phyloP scores from a whole-genome alignment of 176 grass and related monocot genomes.

The Oryza meridionalis region DNA sequence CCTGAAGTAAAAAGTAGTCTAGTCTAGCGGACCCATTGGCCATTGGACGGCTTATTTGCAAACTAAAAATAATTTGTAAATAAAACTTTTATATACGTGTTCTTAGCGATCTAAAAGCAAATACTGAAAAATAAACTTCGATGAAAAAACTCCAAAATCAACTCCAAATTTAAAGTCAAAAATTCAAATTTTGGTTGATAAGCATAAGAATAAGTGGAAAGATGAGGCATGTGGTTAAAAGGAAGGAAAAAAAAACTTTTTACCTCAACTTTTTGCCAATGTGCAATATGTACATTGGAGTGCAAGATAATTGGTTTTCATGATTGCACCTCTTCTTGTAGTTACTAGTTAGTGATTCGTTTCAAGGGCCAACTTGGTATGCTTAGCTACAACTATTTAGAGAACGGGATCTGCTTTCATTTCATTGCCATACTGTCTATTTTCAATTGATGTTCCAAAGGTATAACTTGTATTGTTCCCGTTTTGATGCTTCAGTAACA shows the following conservation, averaged over 20 bases:
- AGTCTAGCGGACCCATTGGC: not conserved
- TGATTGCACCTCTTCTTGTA: not conserved
- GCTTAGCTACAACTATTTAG: not conserved
- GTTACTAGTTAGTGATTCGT: not conserved
- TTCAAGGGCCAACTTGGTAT: not conserved
- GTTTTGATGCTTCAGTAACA: slow-evolving; percentile 11
- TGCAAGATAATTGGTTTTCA: not conserved
- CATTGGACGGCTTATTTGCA: too few relatives aligned
- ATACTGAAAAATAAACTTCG: too few relatives aligned
- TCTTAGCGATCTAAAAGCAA: too few relatives aligned
- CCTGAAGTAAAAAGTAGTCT: not conserved
- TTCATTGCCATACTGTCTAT: not conserved
- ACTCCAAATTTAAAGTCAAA: too few relatives aligned
- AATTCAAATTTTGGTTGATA: too few relatives aligned
- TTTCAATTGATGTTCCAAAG: not conserved
- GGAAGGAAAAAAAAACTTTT: not conserved
- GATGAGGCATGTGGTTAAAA: not conserved
- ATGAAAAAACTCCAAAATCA: too few relatives aligned
- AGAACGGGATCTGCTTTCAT: not conserved
- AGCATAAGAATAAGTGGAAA: too few relatives aligned
- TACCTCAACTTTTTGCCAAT: not conserved
- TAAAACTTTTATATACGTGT: too few relatives aligned
- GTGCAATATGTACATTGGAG: not conserved
- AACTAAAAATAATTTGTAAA: too few relatives aligned
- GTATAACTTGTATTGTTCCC: not conserved